phyloP scores from a whole-genome alignment of 2,329 filamentous ascomycete species.

The Penicillium sp. region DNA sequence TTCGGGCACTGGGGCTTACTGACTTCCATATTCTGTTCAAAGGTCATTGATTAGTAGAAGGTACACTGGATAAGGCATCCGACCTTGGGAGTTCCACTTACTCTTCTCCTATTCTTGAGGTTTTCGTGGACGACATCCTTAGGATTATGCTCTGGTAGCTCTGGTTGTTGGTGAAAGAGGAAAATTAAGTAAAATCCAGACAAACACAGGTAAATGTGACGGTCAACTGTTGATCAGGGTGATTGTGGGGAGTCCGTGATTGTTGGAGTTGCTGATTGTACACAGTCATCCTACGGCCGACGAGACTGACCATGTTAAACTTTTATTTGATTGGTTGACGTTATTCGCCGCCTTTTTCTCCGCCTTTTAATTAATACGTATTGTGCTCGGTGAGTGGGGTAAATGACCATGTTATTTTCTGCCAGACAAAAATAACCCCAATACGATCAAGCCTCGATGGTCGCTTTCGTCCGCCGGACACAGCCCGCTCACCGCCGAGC shows the following conservation, averaged over 20 bases:
- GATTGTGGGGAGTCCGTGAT: conserved; percentile 26
- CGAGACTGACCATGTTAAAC: background rate
- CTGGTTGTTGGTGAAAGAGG: background rate
- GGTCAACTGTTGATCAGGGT: conserved; percentile 5
- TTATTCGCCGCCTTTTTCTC: background rate
- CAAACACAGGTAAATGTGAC: conserved; percentile 10
- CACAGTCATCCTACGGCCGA: background rate
- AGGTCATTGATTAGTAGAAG: conserved; percentile 33
- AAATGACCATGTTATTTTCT: background rate
- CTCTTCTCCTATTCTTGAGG: conserved; percentile 72
- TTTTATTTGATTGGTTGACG: background rate
- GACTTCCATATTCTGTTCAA: conserved; percentile 83
- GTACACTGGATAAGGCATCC: conserved; percentile 1
- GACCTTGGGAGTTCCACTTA: conserved; percentile 47
- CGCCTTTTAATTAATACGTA: background rate
- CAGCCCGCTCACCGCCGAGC: conserved; percentile 22
- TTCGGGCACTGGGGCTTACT: conserved; percentile 44
- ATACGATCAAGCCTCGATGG: background rate
- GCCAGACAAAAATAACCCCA: background rate
- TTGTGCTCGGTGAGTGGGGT: background rate
- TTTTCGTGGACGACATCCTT: conserved; percentile 60
- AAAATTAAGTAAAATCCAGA: background rate
- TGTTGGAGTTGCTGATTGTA: conserved; percentile 18
- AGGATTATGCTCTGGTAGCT: background rate
- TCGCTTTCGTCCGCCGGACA: conserved; percentile 5